Evolutionary conservation across 2,329 filamentous ascomycete genomes (phyloP).

Genomic region (Alternaria ventricosa): DNA sequence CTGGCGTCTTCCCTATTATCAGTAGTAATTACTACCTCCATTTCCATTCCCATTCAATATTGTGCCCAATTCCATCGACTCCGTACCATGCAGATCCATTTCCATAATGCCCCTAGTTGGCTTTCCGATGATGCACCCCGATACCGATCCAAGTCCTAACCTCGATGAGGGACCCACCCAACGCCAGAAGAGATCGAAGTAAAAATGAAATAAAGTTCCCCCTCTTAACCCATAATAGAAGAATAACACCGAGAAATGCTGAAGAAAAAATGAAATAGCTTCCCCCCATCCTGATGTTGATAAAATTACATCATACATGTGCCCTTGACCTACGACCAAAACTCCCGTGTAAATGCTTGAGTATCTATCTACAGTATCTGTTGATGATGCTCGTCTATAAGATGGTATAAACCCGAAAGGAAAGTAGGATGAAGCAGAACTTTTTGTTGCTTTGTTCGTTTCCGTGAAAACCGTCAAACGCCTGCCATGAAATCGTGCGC

Average conservation of each 20-base stretch:
- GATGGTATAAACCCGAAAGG: conserved; percentile 11
- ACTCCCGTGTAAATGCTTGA: conserved; percentile 15
- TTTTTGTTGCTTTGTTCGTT: conserved; percentile 14
- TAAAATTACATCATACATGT: conserved; percentile 29
- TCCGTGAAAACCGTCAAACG: conserved; percentile 18
- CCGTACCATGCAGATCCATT: conserved; percentile 16
- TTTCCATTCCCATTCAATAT: background rate
- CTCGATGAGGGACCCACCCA: conserved; percentile 3
- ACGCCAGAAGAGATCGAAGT: conserved; percentile 9
- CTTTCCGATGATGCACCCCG: background rate
- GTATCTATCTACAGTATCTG: conserved; percentile 10
- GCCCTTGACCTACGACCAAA: background rate
- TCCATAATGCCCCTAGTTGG: background rate
- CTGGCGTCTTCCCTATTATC: conserved; percentile 1
- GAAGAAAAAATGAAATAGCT: conserved; percentile 46
- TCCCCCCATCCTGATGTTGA: conserved; percentile 31
- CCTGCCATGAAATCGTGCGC: conserved; percentile 10
- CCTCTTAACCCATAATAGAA: background rate
- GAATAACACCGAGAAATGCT: conserved; percentile 6
- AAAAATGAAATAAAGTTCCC: conserved; percentile 17
- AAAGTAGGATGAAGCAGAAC: background rate
- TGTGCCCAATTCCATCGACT: background rate
- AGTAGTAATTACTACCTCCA: conserved; percentile 4
- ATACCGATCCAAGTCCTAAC: conserved; percentile 5
- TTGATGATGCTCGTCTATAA: conserved; percentile 1